phyloP scores from a whole-genome alignment of 1,284 basidiomycete species.

The Gymnopus androsaceus region DNA sequence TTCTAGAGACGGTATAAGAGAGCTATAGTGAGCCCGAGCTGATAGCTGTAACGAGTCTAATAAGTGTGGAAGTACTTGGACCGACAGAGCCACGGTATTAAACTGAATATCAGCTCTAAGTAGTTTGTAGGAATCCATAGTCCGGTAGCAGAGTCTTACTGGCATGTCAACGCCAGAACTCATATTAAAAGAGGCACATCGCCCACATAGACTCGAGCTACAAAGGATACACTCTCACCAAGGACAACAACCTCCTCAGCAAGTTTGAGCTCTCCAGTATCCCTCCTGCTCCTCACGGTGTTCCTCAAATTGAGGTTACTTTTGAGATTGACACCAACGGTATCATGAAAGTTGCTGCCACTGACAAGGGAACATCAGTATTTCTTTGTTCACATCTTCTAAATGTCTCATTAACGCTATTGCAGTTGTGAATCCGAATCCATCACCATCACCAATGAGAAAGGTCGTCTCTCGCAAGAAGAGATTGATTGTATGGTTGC shows the following conservation, averaged over 20 bases:
- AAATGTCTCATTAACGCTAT: neutral
- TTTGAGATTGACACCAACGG: slow-evolving; percentile 95
- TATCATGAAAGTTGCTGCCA: slow-evolving; percentile 86
- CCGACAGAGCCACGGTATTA: too few relatives aligned
- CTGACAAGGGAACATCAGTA: slow-evolving; percentile 88
- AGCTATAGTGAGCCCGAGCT: too few relatives aligned
- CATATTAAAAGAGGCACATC: too few relatives aligned
- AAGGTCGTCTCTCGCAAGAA: slow-evolving; percentile 81
- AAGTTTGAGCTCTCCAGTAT: slow-evolving; percentile 94
- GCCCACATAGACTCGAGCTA: too few relatives aligned
- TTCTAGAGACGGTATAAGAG: too few relatives aligned
- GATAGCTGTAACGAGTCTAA: too few relatives aligned
- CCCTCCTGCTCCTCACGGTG: slow-evolving; percentile 92
- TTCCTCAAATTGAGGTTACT: slow-evolving; percentile 92
- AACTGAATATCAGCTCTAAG: too few relatives aligned
- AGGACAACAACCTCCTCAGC: slow-evolving; percentile 97
- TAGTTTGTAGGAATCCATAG: too few relatives aligned
- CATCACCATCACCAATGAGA: slow-evolving; percentile 87
- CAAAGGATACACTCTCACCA: slow-evolving; percentile 92
- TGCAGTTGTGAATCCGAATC: slow-evolving; percentile 81
- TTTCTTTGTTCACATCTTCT: neutral
- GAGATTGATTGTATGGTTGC: slow-evolving; percentile 92
- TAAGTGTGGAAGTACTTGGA: too few relatives aligned
- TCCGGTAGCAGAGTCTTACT: too few relatives aligned
- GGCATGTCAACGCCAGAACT: too few relatives aligned